Conservation (phyloP, 1,284 basidiomycete genomes). For the Athelia sp. region DNA sequence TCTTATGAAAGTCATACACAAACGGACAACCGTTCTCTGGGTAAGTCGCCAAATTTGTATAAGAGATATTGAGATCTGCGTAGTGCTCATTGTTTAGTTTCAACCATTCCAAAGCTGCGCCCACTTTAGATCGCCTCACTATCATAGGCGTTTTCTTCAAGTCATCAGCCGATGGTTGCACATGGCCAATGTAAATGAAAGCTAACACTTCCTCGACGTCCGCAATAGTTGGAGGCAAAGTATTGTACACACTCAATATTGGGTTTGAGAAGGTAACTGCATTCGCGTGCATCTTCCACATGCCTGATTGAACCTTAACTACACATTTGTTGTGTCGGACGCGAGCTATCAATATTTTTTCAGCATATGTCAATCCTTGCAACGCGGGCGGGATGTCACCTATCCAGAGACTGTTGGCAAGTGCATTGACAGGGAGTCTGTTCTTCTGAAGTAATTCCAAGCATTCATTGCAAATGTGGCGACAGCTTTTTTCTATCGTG, state of each 20-base stretch:
- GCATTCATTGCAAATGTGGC: no score
- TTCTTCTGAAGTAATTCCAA: no score
- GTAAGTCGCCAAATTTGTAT: slow-evolving; percentile 18
- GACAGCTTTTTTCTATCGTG: no score
- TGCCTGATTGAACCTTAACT: not conserved
- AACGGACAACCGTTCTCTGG: slow-evolving; percentile 15
- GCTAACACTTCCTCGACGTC: slow-evolving; percentile 9
- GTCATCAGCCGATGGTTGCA: slow-evolving; percentile 24
- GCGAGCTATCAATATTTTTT: not conserved
- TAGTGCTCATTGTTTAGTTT: slow-evolving; percentile 25
- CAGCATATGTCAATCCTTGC: not conserved
- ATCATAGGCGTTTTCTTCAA: slow-evolving; percentile 26
- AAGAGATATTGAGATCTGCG: slow-evolving; percentile 17
- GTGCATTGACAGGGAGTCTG: not conserved
- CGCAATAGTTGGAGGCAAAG: slow-evolving; percentile 5
- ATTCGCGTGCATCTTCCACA: slow-evolving; percentile 7
- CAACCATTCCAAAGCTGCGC: slow-evolving; percentile 22
- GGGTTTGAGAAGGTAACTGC: slow-evolving; percentile 5
- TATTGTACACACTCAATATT: slow-evolving; percentile 7
- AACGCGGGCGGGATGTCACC: not conserved
- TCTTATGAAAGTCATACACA: slow-evolving; percentile 9
- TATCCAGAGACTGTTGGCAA: not conserved
- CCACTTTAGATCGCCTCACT: slow-evolving; percentile 14
- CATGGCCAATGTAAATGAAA: slow-evolving; percentile 3
- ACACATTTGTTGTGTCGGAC: slow-evolving; percentile 4